phyloP scores from a whole-genome alignment of 768 basidiomycete species.

The Paxillus rubicundulus region DNA sequence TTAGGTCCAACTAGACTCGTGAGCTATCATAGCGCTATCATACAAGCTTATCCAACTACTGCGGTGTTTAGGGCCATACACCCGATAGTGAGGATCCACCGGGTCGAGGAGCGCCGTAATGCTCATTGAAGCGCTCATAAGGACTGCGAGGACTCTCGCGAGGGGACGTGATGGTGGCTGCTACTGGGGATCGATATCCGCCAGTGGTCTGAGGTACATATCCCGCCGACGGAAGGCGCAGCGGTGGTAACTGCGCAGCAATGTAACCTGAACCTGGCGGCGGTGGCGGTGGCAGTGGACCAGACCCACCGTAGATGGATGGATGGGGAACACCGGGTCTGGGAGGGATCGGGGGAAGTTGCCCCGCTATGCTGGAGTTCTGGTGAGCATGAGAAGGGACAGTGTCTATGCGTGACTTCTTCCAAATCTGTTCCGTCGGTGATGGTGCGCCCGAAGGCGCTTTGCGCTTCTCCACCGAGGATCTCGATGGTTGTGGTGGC shows the following conservation, averaged over 20 bases:
- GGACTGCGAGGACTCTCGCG: constrained; percentile 22
- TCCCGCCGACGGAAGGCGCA: constrained; percentile 22
- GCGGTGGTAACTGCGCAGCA: constrained; percentile 26
- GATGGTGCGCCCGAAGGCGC: constrained; percentile 48
- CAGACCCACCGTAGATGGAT: constrained; percentile 12
- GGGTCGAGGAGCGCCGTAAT: constrained; percentile 20
- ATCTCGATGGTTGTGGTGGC: constrained; percentile 32
- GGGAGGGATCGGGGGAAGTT: constrained; percentile 29
- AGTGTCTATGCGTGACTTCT: constrained; percentile 50
- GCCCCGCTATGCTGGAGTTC: constrained; percentile 4
- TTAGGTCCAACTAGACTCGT: constrained; percentile 15
- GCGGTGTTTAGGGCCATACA: constrained; percentile 26
- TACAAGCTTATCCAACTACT: constrained; percentile 12
- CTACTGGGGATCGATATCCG: constrained; percentile 23
- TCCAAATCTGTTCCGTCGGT: constrained; percentile 71
- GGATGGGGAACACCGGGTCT: constrained; percentile 10
- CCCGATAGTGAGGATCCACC: constrained; percentile 26
- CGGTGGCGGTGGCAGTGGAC: constrained; percentile 5
- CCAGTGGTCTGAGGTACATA: constrained; percentile 19
- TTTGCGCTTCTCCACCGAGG: constrained; percentile 57
- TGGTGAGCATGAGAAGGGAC: constrained; percentile 12
- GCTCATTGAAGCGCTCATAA: constrained; percentile 26
- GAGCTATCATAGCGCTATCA: constrained; percentile 13
- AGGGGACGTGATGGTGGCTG: neutral
- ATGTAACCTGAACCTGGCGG: constrained; percentile 17